Conservation (phyloP, 208 protist genomes). For the Leishmania tarentolae region DNA sequence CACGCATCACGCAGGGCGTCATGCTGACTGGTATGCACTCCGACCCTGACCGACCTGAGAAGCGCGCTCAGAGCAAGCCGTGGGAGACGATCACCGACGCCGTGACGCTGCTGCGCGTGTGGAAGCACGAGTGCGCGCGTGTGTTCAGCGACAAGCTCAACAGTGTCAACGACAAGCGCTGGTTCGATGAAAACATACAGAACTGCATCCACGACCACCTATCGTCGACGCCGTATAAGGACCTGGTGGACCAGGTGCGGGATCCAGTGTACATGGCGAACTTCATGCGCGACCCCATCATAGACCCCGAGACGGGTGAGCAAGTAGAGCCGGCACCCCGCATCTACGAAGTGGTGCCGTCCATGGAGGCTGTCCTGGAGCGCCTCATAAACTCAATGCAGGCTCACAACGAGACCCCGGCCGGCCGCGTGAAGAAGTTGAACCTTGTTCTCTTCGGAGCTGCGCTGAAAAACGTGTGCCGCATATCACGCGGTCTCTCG, state of each 20-base stretch:
- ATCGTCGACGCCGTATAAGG: constrained; percentile 74
- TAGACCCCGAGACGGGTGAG: constrained; percentile 92
- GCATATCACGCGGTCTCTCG: constrained; percentile 92
- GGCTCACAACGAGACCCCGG: constrained; percentile 86
- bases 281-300: constrained; percentile 92
- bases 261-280: constrained; percentile 94
- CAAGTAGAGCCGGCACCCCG: constrained; percentile 88
- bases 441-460: constrained; percentile 96
- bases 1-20: constrained; percentile 95
- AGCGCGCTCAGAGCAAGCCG: constrained; percentile 84
- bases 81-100: constrained; percentile 82
- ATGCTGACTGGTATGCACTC: constrained; percentile 87
- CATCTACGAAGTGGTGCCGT: constrained; percentile 95
- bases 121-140: constrained; percentile 97
- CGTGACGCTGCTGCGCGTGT: constrained; percentile 91
- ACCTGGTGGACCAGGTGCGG: constrained; percentile 76
- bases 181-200: constrained; percentile 94
- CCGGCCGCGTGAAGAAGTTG: constrained; percentile 86
- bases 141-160: constrained; percentile 98
- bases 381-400: constrained; percentile 82
- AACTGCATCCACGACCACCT: constrained; percentile 82
- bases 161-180: constrained; percentile 94
- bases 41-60: constrained; percentile 88
- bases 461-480: constrained; percentile 94
- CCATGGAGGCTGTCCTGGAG: constrained; percentile 79